Evolutionary conservation across 1,284 basidiomycete genomes (phyloP), one percentile per base, ranked within the genome.

Genomic region (Ganoderma resinaceum): DNA sequence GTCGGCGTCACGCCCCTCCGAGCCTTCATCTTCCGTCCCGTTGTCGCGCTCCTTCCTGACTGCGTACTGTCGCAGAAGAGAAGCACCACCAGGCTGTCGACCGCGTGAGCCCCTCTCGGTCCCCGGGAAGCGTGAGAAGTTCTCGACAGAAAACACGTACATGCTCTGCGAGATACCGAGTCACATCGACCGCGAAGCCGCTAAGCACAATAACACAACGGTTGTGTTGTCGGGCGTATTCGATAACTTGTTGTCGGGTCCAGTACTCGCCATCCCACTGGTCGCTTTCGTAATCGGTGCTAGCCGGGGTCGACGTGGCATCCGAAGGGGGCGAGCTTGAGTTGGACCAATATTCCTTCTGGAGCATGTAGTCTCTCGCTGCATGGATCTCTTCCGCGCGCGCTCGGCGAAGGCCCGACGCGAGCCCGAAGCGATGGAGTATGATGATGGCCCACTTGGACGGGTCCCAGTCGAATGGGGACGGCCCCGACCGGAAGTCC

Each of bases 391-490:
- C 92, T 8, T 84, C 79, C 9, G 85, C 77, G n/a, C 86, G 82
- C 0, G 90, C 92, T 20, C 83, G 83, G 70, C 87, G 80, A 63
- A 90, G 76, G 74, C 86, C 77, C 68, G 80, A 81, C 65, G 82
- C 86, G 0, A 90, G 78, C 0, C 91, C 90, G 49, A 89, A 75
- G n/a, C 74, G 74, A 73, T 90, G 81, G 8, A 94, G 81, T 2
- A 80, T 62, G 33, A 87, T 77, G 61, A 94, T 94, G 49, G 90
- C 85, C 92, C 92, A 94, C 79, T 94, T 94, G 2, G 91, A 91
- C 0, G 93, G 92, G 79, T 95, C 93, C 92, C 92, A 95, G 72
- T 92, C 91, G 42, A 84, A 77, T 3, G 67, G 61, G 20, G 84
- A 84, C 3, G 91, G 89, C 0, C 89, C 91, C 35, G 89, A 90